A percentile compares a stretch with the other conserved stretches of the same genome.
These are phyloP conservation scores for Candida sithepensis DNA, from an alignment of 805 yeast species.

Conservation along the genomic window DNA sequence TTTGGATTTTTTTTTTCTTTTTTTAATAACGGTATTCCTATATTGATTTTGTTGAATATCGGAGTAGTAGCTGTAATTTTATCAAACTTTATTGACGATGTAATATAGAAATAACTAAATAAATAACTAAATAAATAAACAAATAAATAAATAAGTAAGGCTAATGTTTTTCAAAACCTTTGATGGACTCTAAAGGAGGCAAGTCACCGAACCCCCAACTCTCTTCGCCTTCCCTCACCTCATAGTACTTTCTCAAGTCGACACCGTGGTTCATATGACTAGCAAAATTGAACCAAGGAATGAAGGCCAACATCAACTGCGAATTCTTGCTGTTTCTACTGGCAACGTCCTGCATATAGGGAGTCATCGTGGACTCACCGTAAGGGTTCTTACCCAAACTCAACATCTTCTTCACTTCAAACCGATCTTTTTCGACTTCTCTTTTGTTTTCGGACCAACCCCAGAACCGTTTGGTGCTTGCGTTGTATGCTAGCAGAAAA, in stretches of 20 bases:
- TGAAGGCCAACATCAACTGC: slow-evolving; percentile 49
- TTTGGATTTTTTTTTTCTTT: not conserved
- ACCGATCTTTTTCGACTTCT: slow-evolving; percentile 72
- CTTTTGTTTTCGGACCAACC: slow-evolving; percentile 71
- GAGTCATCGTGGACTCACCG: slow-evolving; percentile 58
- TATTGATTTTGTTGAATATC: not conserved
- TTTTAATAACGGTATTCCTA: not conserved
- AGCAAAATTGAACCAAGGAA: slow-evolving; percentile 83
- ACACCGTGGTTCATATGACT: slow-evolving; percentile 82
- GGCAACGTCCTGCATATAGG: slow-evolving; percentile 69
- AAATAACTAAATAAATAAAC: too few species aligned
- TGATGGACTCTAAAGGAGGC: slow-evolving; percentile 49
- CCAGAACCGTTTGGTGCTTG: slow-evolving; percentile 69
- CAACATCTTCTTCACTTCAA: slow-evolving; percentile 63
- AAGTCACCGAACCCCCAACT: slow-evolving; percentile 46
- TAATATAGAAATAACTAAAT: not conserved
- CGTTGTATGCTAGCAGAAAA: slow-evolving; percentile 64
- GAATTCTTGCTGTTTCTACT: slow-evolving; percentile 76
- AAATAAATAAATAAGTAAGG: slow-evolving; percentile 13
- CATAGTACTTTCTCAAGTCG: slow-evolving; percentile 57
- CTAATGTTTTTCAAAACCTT: slow-evolving; percentile 20
- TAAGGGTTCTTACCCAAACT: slow-evolving; percentile 65
- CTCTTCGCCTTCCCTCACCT: slow-evolving; percentile 56
- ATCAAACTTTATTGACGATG: not conserved
- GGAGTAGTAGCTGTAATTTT: not conserved